phyloP scores from a whole-genome alignment of 805 yeast genomes.

The Kregervanrija delftensis region DNA sequence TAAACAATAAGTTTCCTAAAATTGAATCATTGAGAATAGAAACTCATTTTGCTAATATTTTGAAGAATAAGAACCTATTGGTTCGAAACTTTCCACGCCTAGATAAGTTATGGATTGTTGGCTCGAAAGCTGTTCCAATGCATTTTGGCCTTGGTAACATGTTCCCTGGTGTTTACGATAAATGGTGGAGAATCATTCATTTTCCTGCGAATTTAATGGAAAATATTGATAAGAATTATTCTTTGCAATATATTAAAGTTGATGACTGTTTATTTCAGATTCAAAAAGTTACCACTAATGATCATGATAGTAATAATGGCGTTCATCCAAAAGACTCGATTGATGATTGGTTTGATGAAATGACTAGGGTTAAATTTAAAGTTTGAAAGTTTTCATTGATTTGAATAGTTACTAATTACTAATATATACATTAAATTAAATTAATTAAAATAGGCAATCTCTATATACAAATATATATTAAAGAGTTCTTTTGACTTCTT shows the following conservation, averaged over 20 bases:
- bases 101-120: constrained; percentile 37
- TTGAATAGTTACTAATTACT: background rate
- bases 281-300: background rate
- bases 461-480: constrained; percentile 1
- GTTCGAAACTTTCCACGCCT: constrained; percentile 26
- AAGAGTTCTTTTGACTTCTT: constrained; percentile 9
- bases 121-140: constrained; percentile 43
- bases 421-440: background rate
- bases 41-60: constrained; percentile 25
- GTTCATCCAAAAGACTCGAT: constrained; percentile 38
- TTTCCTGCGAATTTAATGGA: constrained; percentile 36
- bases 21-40: constrained; percentile 37
- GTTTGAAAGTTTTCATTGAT: background rate
- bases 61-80: constrained; percentile 21
- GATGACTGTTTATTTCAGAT: constrained; percentile 43
- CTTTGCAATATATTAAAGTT: constrained; percentile 38
- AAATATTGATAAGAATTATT: constrained; percentile 1
- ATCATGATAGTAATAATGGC: constrained; percentile 13
- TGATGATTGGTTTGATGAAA: constrained; percentile 38
- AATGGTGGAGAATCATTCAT: constrained; percentile 51
- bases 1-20: constrained; percentile 11
- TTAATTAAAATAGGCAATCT: too few species aligned
- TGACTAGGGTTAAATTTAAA: constrained; percentile 14
- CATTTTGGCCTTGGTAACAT: constrained; percentile 51
- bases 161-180: constrained; percentile 49